A percentile compares a stretch with the other conserved stretches of the same genome.
Evolutionary conservation across 1,139 yeast species (phyloP).

Genomic region (Pichiaceae sp.): DNA sequence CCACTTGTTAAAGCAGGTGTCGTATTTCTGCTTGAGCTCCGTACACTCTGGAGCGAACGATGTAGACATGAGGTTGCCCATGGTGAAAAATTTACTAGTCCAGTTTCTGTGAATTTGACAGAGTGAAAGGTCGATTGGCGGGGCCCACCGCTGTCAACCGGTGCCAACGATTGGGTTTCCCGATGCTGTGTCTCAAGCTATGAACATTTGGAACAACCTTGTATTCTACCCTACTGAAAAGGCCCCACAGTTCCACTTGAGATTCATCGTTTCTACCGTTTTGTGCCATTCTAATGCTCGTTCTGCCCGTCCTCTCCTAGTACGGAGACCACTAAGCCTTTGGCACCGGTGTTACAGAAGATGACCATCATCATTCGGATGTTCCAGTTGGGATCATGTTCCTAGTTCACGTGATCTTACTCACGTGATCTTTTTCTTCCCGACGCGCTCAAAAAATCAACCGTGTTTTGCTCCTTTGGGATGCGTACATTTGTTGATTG

Average conservation of each 20-base stretch:
- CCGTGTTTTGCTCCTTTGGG: no score
- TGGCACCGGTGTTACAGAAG: neutral
- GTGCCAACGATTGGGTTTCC: constrained; percentile 29
- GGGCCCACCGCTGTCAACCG: no score
- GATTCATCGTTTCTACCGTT: constrained; percentile 27
- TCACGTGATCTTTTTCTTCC: no score
- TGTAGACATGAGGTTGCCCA: constrained; percentile 83
- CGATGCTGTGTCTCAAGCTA: constrained; percentile 34
- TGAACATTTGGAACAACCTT: constrained; percentile 33
- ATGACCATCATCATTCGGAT: no score
- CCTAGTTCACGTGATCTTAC: no score
- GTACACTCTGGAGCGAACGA: constrained; percentile 98
- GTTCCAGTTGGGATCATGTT: no score
- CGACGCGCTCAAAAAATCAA: no score
- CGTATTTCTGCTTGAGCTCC: constrained; percentile 74
- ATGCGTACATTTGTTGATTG: no score
- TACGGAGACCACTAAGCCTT: constrained; percentile 7
- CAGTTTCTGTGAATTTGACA: neutral
- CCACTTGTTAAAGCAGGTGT: constrained; percentile 91
- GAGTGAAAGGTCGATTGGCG: no score
- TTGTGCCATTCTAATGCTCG: constrained; percentile 28
- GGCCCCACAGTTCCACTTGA: constrained; percentile 29
- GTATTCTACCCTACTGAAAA: constrained; percentile 30
- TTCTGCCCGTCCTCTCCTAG: constrained; percentile 24
- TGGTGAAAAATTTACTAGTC: constrained; percentile 15